These are phyloP conservation scores for Microdochium nivale DNA, from an alignment of 2,329 filamentous ascomycete species.

Conservation along the genomic window DNA sequence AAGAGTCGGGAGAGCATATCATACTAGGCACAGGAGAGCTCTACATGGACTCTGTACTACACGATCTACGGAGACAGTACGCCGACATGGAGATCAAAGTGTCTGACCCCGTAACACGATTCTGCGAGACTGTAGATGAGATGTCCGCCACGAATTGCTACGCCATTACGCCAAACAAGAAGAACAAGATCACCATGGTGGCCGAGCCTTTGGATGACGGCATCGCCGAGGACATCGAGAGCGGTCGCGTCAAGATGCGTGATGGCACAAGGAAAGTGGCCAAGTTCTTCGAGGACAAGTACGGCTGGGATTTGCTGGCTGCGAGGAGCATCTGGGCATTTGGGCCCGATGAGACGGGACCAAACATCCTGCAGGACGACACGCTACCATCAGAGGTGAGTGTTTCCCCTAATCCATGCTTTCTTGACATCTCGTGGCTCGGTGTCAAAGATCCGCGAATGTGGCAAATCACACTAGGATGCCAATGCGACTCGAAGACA, in stretches of 20 bases:
- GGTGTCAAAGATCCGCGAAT: not conserved
- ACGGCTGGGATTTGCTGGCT: slow-evolving; percentile 93
- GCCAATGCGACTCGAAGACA: not conserved
- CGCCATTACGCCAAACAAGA: slow-evolving; percentile 95
- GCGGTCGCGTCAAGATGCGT: slow-evolving; percentile 80
- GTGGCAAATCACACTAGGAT: not conserved
- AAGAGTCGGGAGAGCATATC: slow-evolving; percentile 95
- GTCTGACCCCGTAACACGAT: slow-evolving; percentile 92
- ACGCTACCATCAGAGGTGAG: slow-evolving; percentile 79
- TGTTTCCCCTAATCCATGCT: slow-evolving; percentile 5
- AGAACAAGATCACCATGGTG: slow-evolving; percentile 98
- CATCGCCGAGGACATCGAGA: slow-evolving; percentile 91
- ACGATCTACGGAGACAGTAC: slow-evolving; percentile 87
- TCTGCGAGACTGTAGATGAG: slow-evolving; percentile 96
- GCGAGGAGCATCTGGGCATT: slow-evolving; percentile 98
- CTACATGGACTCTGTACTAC: slow-evolving; percentile 99
- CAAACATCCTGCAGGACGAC: slow-evolving; percentile 95
- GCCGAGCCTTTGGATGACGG: slow-evolving; percentile 93
- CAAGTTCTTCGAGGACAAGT: slow-evolving; percentile 94
- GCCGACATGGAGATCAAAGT: slow-evolving; percentile 99
- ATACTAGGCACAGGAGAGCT: slow-evolving; percentile 91
- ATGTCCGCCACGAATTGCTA: slow-evolving; percentile 98
- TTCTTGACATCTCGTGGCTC: not conserved
- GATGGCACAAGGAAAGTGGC: slow-evolving; percentile 89
- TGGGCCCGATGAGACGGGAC: slow-evolving; percentile 86